Evolutionary conservation across 768 basidiomycete species (phyloP), one percentile per base, ranked within the genome.

Genomic region (Artomyces pyxidatus): DNA sequence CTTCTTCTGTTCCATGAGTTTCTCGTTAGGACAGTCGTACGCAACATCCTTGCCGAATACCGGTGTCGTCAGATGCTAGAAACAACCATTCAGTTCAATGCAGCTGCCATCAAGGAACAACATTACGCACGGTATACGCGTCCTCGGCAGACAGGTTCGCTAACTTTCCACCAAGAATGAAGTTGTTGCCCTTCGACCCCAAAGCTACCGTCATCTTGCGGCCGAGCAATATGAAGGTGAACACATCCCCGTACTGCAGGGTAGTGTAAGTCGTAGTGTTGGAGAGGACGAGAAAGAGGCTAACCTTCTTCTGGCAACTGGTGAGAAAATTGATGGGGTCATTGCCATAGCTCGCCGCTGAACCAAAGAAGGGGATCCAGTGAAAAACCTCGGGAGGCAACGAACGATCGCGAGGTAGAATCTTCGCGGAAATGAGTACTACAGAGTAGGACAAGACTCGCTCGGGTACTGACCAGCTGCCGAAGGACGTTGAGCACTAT

Each of bases 1-100:
- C 63, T 86, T 88, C 76, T 99, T 99, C 66, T 99, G 96, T 60
- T 99, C 93, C 94, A 99, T 98, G 67, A 99, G 83, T 39, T 88
- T 70, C 41, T 94, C 88, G 65, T 98, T 98, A 27, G 96, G 95
- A 44, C 89, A 83, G 59, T 98, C 96, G 64, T 98, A 99, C 10
- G 97, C 94, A 40, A 99, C 96, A 41, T 90, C 94, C 61, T 91
- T 92, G 39, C 96, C 96, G 60, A 99, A 99, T 11, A 98, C 83
- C 4, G 95, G 95, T 0, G 87, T 94, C 0, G 93, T 95, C 39
- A 94, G 69, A 62, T 88, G 86, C 92, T 95, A 57, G 16, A 28
- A 14, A 16, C n/a, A n/a, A n/a, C 30, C 46, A 14, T 51, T 47
- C 47, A 39, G 47, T 38, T 50, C 50, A 59, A 61, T 23, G 30